These are phyloP conservation scores for Trematosphaeria pertusa DNA, from an alignment of 2,329 filamentous ascomycete genomes.

Conservation along the genomic window DNA sequence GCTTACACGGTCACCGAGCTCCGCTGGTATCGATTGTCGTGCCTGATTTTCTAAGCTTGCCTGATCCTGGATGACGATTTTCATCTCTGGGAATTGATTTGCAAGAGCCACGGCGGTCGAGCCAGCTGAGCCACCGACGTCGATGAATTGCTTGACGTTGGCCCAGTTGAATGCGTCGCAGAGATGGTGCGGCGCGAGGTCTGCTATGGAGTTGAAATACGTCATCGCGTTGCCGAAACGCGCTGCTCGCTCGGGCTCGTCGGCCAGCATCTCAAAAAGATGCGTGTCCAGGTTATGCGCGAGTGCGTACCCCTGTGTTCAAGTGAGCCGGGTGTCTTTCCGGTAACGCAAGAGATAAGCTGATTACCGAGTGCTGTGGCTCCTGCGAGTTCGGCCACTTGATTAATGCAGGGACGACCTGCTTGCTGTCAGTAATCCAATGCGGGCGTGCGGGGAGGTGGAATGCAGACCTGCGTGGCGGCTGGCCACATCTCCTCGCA, in stretches of 20 bases:
- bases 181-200: background rate
- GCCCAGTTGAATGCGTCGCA: conserved; percentile 5
- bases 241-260: conserved; percentile 1
- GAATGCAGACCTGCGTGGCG: background rate
- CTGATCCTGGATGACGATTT: conserved; percentile 6
- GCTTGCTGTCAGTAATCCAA: background rate
- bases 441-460: background rate
- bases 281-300: background rate
- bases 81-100: background rate
- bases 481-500: conserved; percentile 3
- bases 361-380: background rate
- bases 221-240: conserved; percentile 1
- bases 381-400: conserved; percentile 1
- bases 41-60: background rate
- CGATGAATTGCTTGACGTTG: conserved; percentile 1
- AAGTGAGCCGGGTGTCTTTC: too few relatives aligned
- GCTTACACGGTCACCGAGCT: conserved; percentile 3
- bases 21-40: background rate
- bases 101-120: background rate
- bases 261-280: background rate
- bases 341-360: background rate
- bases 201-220: background rate
- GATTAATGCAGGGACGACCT: background rate
- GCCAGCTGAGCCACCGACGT: conserved; percentile 5
- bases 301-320: conserved; percentile 1